Evolutionary conservation across 108 stramenopile species (phyloP), one percentile per base, ranked within the genome.

Genomic region (Heterococcus sp.): DNA sequence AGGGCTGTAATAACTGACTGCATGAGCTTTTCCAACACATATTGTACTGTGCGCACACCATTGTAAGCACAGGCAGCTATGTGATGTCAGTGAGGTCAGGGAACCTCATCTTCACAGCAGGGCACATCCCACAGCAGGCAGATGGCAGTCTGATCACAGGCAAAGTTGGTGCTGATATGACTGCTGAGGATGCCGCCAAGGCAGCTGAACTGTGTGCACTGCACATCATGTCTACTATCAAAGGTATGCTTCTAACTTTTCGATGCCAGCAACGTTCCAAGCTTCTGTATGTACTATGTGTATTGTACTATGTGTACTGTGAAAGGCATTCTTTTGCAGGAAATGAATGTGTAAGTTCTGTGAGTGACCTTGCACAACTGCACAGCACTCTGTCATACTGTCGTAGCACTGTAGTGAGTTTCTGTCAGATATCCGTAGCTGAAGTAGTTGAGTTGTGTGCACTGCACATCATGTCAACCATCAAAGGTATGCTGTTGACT

Each of bases 401-500:
- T n/a, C n/a, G n/a, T n/a, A n/a, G n/a, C n/a, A n/a, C n/a, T n/a
- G n/a, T n/a, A n/a, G n/a, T n/a, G n/a, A n/a, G n/a, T n/a, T n/a
- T n/a, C n/a, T n/a, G n/a, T n/a, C n/a, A n/a, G n/a, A n/a, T n/a
- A n/a, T n/a, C n/a, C n/a, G n/a, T n/a, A n/a, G n/a, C n/a, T n/a
- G n/a, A n/a, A n/a, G n/a, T n/a, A n/a, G n/a, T n/a, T n/a, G n/a
- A n/a, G n/a, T n/a, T n/a, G n/a, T n/a, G n/a, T n/a, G 84, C 84
- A 11, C 38, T 85, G 39, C 83, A 85, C 77, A 82, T 85, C 31
- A 72, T 85, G 4, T 83, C 84, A 2, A 82, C 84, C 29, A 33
- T 84, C 81, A 84, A 82, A 82, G 73, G 73, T 74, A 69, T 72
- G 82, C 58, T n/a, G n/a, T n/a, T n/a, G n/a, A n/a, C n/a, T n/a